These are phyloP conservation scores for Picochlorum sp. DNA, from an alignment of 139 green algal species.

Conservation along the genomic window DNA sequence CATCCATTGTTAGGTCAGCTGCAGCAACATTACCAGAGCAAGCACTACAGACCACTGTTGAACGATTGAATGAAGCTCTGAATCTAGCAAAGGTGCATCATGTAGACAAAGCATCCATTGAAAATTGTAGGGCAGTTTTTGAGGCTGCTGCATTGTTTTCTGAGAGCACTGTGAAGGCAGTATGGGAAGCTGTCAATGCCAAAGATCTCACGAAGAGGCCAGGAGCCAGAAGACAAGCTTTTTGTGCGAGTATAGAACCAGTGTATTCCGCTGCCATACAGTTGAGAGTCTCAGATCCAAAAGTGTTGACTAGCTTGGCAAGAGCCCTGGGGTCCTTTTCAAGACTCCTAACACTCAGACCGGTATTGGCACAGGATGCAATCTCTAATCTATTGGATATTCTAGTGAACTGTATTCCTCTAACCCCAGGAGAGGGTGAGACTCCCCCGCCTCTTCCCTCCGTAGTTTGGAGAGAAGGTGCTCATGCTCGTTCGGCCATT, in stretches of 20 bases:
- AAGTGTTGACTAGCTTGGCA: conserved; percentile 23
- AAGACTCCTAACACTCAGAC: conserved; percentile 15
- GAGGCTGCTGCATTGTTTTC: conserved; percentile 34
- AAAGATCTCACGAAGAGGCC: conserved; percentile 8
- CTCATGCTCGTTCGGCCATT: conserved; percentile 24
- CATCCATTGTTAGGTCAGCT: conserved; percentile 20
- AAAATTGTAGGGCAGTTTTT: conserved; percentile 27
- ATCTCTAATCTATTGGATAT: conserved; percentile 35
- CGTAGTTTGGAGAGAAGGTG: conserved; percentile 28
- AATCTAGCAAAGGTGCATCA: not conserved
- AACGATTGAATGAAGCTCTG: conserved; percentile 20
- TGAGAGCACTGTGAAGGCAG: conserved; percentile 24
- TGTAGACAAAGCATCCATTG: conserved; percentile 5
- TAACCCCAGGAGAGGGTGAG: conserved; percentile 18
- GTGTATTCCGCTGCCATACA: conserved; percentile 35
- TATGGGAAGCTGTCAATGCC: conserved; percentile 21
- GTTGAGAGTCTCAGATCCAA: conserved; percentile 19
- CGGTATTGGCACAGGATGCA: conserved; percentile 15
- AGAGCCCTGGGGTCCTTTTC: conserved; percentile 27
- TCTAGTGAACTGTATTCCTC: conserved; percentile 19
- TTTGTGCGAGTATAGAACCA: conserved; percentile 21
- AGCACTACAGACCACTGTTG: conserved; percentile 25
- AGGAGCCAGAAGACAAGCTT: not conserved
- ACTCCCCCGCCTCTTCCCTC: conserved; percentile 23
- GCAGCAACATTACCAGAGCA: conserved; percentile 33